These are phyloP conservation scores for Porpolomopsis calyptriformis DNA, from an alignment of 768 basidiomycete species.

Conservation along the genomic window DNA sequence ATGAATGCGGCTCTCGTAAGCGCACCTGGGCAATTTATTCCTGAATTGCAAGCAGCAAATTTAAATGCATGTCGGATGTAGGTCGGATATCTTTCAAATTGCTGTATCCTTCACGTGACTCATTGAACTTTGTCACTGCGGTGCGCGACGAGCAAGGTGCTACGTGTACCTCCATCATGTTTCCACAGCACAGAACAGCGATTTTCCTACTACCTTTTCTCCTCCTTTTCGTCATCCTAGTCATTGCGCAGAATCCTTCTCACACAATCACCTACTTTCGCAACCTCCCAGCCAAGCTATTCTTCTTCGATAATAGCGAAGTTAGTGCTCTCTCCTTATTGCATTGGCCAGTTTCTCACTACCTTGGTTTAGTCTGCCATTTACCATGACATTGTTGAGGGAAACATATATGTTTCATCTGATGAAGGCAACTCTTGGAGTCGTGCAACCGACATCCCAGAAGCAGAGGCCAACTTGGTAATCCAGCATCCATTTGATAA, in stretches of 20 bases:
- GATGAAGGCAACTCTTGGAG: conserved; percentile 78
- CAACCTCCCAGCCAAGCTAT: conserved; percentile 64
- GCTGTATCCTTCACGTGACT: neutral
- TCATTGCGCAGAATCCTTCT: conserved; percentile 35
- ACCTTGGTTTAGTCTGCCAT: conserved; percentile 38
- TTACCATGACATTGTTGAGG: conserved; percentile 65
- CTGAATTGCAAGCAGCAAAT: no score
- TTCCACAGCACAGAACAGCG: conserved; percentile 14
- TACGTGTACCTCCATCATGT: conserved; percentile 13
- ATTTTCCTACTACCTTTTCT: conserved; percentile 14
- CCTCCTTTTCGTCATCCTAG: conserved; percentile 9
- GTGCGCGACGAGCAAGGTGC: neutral
- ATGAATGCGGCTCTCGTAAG: no score
- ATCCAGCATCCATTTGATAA: conserved; percentile 84
- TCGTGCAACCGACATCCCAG: conserved; percentile 38
- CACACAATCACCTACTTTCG: conserved; percentile 44
- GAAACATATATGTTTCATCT: conserved; percentile 65
- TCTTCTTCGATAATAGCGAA: conserved; percentile 89
- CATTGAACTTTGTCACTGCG: no score
- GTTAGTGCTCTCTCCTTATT: conserved; percentile 36
- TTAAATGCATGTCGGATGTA: no score
- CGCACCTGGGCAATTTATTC: no score
- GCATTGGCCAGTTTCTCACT: conserved; percentile 7
- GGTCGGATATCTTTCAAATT: no score
- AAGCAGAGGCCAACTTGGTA: conserved; percentile 56